Evolutionary conservation across 2,329 filamentous ascomycete genomes (phyloP), one percentile per base, ranked within the genome.

Genomic region (Fusarium miscanthi): DNA sequence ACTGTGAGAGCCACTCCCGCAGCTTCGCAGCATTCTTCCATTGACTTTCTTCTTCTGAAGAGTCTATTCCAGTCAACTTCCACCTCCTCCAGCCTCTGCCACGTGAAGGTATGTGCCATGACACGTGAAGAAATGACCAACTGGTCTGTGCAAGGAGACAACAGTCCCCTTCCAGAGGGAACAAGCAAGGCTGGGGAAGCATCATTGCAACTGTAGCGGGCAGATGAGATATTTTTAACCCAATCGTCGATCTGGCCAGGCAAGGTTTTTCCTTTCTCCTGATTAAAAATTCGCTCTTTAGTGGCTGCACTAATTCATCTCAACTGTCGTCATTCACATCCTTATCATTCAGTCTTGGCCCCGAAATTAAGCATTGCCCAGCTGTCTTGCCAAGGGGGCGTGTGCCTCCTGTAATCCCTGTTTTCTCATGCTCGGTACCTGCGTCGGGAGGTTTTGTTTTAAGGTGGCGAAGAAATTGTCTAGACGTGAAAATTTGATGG

Each of bases 351-450:
- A 38, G 37, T 12, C 66, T 69, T 69, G 66, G 59, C 59, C 41
- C 37, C 38, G 38, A 66, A 70, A 70, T 70, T 61, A 69, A 58
- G 65, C 65, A 64, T 69, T 53, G 64, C 58, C 58, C 66, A 69
- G 63, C 49, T 65, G 52, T 66, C 38, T 63, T 42, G 49, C 42
- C 66, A 64, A 68, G 64, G 65, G 65, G 31, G 59, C 6, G 27
- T 40, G 60, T 35, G 17, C 30, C 48, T 42, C 31, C 31, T 27
- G 4, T 43, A 25, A 19, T 23, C 61, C 52, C 51, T 40, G 60
- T 25, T n/a, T 57, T 49, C 48, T 35, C 21, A 33, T 27, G 10
- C 16, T 62, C 41, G 42, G 64, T 69, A 69, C 66, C 66, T 69
- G 66, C 66, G 25, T 69, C 66, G 37, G 45, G 8, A 3, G 31